These are phyloP conservation scores for Sarcomyxa edulis DNA, from an alignment of 768 basidiomycete genomes.

Conservation along the genomic window DNA sequence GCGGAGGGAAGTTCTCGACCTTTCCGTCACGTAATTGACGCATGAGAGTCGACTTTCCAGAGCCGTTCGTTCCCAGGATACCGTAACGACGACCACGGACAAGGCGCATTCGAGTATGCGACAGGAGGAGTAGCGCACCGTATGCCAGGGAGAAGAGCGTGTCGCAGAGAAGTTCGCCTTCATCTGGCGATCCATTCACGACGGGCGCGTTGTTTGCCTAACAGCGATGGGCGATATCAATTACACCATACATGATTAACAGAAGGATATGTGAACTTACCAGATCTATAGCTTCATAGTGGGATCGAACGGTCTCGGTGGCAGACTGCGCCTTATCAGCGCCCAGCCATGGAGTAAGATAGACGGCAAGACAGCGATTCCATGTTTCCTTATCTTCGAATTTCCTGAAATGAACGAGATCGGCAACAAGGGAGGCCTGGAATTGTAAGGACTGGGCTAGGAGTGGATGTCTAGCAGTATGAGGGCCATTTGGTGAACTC, in stretches of 20 bases:
- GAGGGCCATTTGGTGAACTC: conserved; percentile 44
- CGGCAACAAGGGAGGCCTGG: conserved; percentile 68
- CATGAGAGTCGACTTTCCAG: conserved; percentile 94
- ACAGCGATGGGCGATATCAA: conserved; percentile 5
- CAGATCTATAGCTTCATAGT: conserved; percentile 77
- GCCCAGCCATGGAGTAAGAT: conserved; percentile 68
- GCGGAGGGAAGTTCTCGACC: conserved; percentile 93
- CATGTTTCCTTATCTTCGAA: conserved; percentile 53
- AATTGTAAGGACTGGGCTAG: conserved; percentile 63
- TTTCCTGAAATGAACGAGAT: conserved; percentile 60
- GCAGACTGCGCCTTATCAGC: conserved; percentile 43
- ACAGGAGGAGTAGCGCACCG: conserved; percentile 88
- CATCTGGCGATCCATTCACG: conserved; percentile 44
- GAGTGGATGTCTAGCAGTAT: conserved; percentile 45
- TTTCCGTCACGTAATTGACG: conserved; percentile 93
- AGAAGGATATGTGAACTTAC: conserved; percentile 24
- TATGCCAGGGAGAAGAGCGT: conserved; percentile 95
- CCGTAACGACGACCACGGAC: conserved; percentile 91
- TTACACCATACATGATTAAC: conserved; percentile 1
- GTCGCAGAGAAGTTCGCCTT: conserved; percentile 86
- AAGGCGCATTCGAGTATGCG: conserved; percentile 87
- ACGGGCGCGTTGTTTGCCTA: conserved; percentile 55
- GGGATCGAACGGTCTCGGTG: conserved; percentile 58
- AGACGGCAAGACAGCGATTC: conserved; percentile 68
- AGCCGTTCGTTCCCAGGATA: conserved; percentile 93